Conservation (phyloP, 2,329 filamentous ascomycete species). For the Microcyclospora pomicola region DNA sequence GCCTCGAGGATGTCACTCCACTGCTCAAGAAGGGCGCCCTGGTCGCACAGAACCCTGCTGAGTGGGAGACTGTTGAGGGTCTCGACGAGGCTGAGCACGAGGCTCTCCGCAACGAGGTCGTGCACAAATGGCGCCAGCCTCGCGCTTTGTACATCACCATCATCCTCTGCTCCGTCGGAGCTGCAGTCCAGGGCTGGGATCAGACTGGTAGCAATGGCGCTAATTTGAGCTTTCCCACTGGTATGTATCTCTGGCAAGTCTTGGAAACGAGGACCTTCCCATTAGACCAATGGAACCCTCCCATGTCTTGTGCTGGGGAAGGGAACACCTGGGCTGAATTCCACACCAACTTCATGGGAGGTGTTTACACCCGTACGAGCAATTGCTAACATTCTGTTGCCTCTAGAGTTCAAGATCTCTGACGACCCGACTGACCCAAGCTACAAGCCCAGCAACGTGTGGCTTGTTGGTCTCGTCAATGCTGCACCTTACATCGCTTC, state of each 20-base stretch:
- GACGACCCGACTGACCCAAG: constrained; percentile 2
- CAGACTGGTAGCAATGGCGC: constrained; percentile 41
- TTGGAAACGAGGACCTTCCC: too few relatives aligned
- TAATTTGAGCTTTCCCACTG: constrained; percentile 36
- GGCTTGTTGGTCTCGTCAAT: constrained; percentile 56
- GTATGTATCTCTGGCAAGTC: too few relatives aligned
- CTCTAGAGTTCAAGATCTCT: constrained; percentile 17
- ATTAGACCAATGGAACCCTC: neutral
- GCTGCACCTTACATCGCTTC: constrained; percentile 36
- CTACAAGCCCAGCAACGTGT: constrained; percentile 18
- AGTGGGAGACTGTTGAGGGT: constrained; percentile 30
- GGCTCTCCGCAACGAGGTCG: constrained; percentile 31
- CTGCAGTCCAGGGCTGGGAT: constrained; percentile 40
- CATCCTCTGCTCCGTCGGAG: constrained; percentile 38
- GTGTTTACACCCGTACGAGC: too few relatives aligned
- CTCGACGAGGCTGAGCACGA: constrained; percentile 30
- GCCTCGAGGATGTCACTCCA: constrained; percentile 27
- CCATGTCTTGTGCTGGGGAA: neutral
- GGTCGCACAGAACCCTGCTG: constrained; percentile 34
- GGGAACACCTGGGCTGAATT: too few relatives aligned
- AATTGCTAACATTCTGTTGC: too few relatives aligned
- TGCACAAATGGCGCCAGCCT: constrained; percentile 39
- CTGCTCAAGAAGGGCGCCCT: constrained; percentile 36
- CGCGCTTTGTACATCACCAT: constrained; percentile 36
- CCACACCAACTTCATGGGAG: too few relatives aligned